Conservation (phyloP, 2,329 filamentous ascomycete genomes). For the Fusarium sp. region DNA sequence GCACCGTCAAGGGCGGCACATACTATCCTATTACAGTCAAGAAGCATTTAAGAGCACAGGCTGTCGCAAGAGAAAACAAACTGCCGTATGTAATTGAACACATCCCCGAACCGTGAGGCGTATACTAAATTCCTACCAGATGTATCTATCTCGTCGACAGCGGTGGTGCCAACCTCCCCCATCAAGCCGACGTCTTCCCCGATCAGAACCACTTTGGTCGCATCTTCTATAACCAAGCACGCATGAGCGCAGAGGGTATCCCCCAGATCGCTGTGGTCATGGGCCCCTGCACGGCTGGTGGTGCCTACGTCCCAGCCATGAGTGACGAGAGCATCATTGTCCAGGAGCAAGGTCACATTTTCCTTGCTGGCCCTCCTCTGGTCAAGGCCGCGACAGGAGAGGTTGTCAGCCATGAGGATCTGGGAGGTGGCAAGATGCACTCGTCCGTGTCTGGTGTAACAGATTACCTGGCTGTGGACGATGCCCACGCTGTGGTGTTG, state of each 20-base stretch:
- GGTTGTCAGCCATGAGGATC: conserved; percentile 88
- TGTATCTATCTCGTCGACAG: conserved; percentile 98
- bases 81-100: conserved; percentile 65
- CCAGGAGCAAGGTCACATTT: conserved; percentile 95
- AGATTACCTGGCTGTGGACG: conserved; percentile 94
- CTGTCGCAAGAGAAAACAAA: conserved; percentile 89
- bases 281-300: conserved; percentile 96
- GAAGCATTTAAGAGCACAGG: conserved; percentile 94
- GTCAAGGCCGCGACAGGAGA: conserved; percentile 98
- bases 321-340: conserved; percentile 98
- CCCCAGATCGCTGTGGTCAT: conserved; percentile 96
- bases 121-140: conserved; percentile 52
- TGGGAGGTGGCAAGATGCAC: conserved; percentile 91
- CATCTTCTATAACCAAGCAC: conserved; percentile 98
- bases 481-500: conserved; percentile 89
- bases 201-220: conserved; percentile 95
- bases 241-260: conserved; percentile 90
- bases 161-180: conserved; percentile 92
- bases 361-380: conserved; percentile 91
- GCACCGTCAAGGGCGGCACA: conserved; percentile 95
- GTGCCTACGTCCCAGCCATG: conserved; percentile 97
- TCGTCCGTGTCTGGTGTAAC: conserved; percentile 92
- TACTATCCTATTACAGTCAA: conserved; percentile 98
- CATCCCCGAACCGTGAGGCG: background rate
- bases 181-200: conserved; percentile 96